Base-by-base conservation (phyloP, 73 alveolate genomes). In the Tetrahymena borealis region DNA sequence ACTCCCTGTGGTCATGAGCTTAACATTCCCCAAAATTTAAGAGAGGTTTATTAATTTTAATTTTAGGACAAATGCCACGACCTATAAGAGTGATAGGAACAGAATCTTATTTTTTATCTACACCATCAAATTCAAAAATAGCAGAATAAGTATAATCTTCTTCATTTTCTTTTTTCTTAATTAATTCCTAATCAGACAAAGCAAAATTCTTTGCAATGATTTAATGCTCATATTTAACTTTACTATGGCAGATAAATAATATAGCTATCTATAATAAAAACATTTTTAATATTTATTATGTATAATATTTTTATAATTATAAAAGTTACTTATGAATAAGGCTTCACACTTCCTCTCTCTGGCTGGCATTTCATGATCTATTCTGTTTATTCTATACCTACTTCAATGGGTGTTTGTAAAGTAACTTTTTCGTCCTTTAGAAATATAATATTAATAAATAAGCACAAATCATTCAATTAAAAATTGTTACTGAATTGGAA, bases 401-500 rank as follows among this genome's bases (percentile, higher is more conserved):
- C 95, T 92, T 92, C 93, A 36, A 79, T 92, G 0, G 95, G 95
- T 15, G 95, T 92, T 85, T 92, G 39, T 31, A 92, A 79, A n/a
- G 91, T 85, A 37, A 91, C 95, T 20, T 37, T 79, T 39, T 60
- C 85, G 28, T 60, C 85, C 85, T 60, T 60, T 15, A 60, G n/a
- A n/a, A 60, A 18, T 60, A 60, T 24, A 39, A 39, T 39, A 24
- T 60, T 60, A 60, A 60, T n/a, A 15, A 18, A 60, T 28, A 24
- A 3, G 16, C 24, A n/a, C 7, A 5, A 41, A 24, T 60, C 0
- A 60, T 11, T 18, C 28, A 13, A n/a, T n/a, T 24, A 60, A 60
- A 28, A 24, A 60, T 10, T 24, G 92, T 79, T 40, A 90, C 39
- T 39, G 93, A 35, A 78, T 36, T 85, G 7, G 95, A 79, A 28